Evolutionary conservation across 768 basidiomycete species (phyloP).

Genomic region (Symmetrospora coprosmae): DNA sequence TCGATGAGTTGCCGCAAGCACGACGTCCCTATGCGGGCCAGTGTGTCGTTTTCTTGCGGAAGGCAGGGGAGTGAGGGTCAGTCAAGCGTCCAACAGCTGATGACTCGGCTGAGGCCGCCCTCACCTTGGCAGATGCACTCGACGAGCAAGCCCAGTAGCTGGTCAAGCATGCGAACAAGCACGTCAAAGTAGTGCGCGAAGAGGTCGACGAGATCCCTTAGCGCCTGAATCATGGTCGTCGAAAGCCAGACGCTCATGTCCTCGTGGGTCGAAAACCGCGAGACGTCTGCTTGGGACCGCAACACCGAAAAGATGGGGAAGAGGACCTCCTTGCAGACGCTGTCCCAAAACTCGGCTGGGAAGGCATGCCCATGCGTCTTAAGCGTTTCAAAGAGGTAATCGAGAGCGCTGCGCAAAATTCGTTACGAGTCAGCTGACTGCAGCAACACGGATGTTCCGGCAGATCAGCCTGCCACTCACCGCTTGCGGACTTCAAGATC

Average conservation of each 20-base stretch:
- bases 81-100: neutral
- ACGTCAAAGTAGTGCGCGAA: constrained; percentile 91
- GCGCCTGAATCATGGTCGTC: constrained; percentile 95
- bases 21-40: constrained; percentile 92
- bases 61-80: neutral
- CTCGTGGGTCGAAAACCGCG: constrained; percentile 86
- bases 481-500: constrained; percentile 90
- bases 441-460: neutral
- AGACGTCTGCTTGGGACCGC: constrained; percentile 78
- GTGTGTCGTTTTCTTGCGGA: constrained; percentile 78
- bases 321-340: constrained; percentile 84
- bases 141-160: constrained; percentile 79
- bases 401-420: constrained; percentile 57
- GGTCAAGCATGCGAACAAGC: constrained; percentile 65
- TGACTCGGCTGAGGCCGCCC: constrained; percentile 23
- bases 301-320: constrained; percentile 97
- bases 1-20: constrained; percentile 93
- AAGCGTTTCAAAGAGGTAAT: constrained; percentile 84
- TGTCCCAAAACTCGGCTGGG: constrained; percentile 90
- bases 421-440: constrained; percentile 1
- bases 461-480: constrained; percentile 44
- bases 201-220: constrained; percentile 84
- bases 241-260: constrained; percentile 99
- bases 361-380: constrained; percentile 76
- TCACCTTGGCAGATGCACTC: constrained; percentile 97